Conservation (phyloP, 805 yeast species). For the Lipomyces starkeyi region DNA sequence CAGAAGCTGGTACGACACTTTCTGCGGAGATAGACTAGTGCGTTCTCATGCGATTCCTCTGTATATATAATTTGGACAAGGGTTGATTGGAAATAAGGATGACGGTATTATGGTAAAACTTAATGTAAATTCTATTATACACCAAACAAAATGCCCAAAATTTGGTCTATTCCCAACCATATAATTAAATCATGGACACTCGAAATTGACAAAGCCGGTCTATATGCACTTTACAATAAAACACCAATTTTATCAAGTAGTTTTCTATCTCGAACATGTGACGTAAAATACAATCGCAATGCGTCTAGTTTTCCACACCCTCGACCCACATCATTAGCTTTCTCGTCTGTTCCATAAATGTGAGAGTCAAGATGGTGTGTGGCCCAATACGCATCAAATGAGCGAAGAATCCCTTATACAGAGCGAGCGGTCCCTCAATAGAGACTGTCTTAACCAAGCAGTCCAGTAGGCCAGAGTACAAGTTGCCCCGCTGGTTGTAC, state of each 20-base stretch:
- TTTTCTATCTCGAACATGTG: not conserved
- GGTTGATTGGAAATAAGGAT: too few species aligned
- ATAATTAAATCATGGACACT: too few species aligned
- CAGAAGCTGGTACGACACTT: not conserved
- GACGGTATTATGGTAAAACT: not conserved
- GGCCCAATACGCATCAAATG: slow-evolving; percentile 93
- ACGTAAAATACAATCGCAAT: not conserved
- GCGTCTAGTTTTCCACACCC: slow-evolving; percentile 37
- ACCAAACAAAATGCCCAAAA: not conserved
- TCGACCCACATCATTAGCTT: slow-evolving; percentile 57
- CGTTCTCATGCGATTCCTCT: not conserved
- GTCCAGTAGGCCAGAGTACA: slow-evolving; percentile 86
- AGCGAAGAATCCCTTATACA: slow-evolving; percentile 95
- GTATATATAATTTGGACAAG: not conserved
- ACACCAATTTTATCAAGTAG: not conserved
- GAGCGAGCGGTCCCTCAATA: slow-evolving; percentile 83
- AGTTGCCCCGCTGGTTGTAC: slow-evolving; percentile 81
- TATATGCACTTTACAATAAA: not conserved
- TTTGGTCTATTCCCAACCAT: not conserved
- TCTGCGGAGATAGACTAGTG: too few species aligned
- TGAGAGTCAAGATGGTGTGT: slow-evolving; percentile 83
- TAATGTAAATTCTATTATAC: not conserved
- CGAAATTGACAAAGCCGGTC: not conserved
- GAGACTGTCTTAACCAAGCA: slow-evolving; percentile 82
- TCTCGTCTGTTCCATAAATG: slow-evolving; percentile 96